phyloP scores from a whole-genome alignment of 176 grass and related monocot genomes.

The Stipa capillata region DNA sequence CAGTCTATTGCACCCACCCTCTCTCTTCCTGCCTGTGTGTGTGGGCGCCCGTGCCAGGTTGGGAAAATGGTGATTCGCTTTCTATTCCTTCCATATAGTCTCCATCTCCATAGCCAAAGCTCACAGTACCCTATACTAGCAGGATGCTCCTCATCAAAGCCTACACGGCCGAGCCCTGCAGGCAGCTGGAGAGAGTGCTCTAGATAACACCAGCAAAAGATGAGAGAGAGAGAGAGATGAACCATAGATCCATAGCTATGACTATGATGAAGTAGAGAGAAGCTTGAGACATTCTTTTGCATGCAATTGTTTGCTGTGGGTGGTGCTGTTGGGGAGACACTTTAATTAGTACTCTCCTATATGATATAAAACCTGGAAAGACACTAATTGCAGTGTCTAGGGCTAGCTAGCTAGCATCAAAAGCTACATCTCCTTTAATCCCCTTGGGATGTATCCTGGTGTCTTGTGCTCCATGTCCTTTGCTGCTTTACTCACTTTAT shows the following conservation, averaged over 20 bases:
- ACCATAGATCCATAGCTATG: background rate
- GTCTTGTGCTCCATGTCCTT: slow-evolving; percentile 34
- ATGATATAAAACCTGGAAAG: background rate
- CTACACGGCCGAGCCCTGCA: background rate
- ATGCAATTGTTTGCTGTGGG: slow-evolving; percentile 17
- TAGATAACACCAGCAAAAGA: background rate
- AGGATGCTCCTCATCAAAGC: slow-evolving; percentile 8
- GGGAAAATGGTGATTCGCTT: slow-evolving; percentile 8
- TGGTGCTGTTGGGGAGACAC: slow-evolving; percentile 1
- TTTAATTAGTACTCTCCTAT: slow-evolving; percentile 2
- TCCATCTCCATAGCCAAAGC: slow-evolving; percentile 1
- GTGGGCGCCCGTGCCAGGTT: background rate
- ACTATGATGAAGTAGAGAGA: background rate
- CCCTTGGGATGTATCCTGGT: slow-evolving; percentile 28
- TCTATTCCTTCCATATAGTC: slow-evolving; percentile 24
- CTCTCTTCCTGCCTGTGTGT: background rate
- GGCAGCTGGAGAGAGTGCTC: background rate
- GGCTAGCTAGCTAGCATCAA: slow-evolving; percentile 18
- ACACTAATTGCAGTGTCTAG: background rate
- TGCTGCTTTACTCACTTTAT: slow-evolving; percentile 15
- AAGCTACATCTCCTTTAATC: slow-evolving; percentile 29
- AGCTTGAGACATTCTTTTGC: slow-evolving; percentile 8
- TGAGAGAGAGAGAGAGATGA: background rate
- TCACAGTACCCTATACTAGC: background rate
- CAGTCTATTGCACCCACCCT: background rate